Percentiles rank a stretch among this genome's conserved stretches.
phyloP scores from a whole-genome alignment of 768 basidiomycete genomes.

The Russula lepida region DNA sequence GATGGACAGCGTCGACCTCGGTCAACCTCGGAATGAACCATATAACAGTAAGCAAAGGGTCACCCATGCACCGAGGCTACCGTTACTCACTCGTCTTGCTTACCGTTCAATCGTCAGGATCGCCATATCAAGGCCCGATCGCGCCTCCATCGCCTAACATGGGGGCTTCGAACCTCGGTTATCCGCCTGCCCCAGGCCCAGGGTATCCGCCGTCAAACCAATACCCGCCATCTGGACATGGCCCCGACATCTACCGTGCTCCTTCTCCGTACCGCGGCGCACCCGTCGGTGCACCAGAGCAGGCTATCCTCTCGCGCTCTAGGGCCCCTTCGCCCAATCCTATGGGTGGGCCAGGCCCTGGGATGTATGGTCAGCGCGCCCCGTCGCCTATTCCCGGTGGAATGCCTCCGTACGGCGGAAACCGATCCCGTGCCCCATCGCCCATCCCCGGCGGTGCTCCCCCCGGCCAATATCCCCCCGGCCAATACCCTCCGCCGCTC shows the following conservation, averaged over 20 bases:
- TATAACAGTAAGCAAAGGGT: slow-evolving; percentile 20
- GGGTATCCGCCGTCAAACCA: slow-evolving; percentile 2
- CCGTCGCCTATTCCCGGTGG: slow-evolving; percentile 46
- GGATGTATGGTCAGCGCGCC: slow-evolving; percentile 27
- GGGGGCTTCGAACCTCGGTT: slow-evolving; percentile 8
- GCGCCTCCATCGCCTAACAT: slow-evolving; percentile 15
- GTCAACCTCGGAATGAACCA: background rate
- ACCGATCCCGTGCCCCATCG: slow-evolving; percentile 20
- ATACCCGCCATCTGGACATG: slow-evolving; percentile 10
- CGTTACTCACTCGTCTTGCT: slow-evolving; percentile 22
- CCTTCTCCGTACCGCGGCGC: slow-evolving; percentile 39
- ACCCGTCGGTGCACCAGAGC: slow-evolving; percentile 5
- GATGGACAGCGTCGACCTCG: slow-evolving; percentile 25
- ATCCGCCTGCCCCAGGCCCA: background rate
- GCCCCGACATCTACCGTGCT: slow-evolving; percentile 14
- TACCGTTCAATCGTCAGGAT: slow-evolving; percentile 17
- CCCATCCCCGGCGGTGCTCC: slow-evolving; percentile 12
- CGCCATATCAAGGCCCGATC: slow-evolving; percentile 20
- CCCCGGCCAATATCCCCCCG: too few relatives aligned
- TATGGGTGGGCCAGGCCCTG: slow-evolving; percentile 1
- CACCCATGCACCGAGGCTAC: slow-evolving; percentile 11
- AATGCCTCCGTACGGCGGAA: slow-evolving; percentile 10
- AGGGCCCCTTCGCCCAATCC: slow-evolving; percentile 51
- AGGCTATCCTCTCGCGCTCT: slow-evolving; percentile 28
- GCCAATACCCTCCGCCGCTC: too few relatives aligned